Base-by-base conservation (phyloP, 2,329 filamentous ascomycete species). In the Fusarium proliferatum region DNA sequence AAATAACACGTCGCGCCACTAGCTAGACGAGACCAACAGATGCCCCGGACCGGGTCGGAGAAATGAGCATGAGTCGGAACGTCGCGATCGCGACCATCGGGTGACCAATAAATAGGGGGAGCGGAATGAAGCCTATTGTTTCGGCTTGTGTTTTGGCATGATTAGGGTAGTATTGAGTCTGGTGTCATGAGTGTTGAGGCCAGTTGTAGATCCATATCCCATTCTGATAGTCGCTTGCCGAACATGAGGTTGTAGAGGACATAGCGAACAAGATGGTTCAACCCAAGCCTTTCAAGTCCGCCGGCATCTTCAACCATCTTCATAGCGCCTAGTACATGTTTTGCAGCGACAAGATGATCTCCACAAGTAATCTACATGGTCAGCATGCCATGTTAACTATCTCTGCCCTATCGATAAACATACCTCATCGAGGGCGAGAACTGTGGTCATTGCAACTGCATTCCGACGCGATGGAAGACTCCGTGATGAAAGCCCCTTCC, bases 381-480 rank as follows among this genome's bases (percentile, higher is more conserved):
- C 19, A 69, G 21, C 30, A 9, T 17, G 11, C 2, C 23, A 12
- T 30, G 7, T 8, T 33, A 33, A 13, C 17, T 28, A 1, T 41
- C 13, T 7, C 30, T 5, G 6, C 6, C 19, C 11, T 12, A 21
- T 9, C 5, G 4, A 4, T 16, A 1, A 11, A 41, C 65, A 45
- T 17, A 62, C 65, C 56, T 68, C 65, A 5, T 68, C 65, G 16
- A 68, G 52, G 1, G 65, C 57, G 5, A 68, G 11, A 8, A 68
- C 49, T 0, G 49, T 55, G 1, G 65, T 68, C 48, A 68, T 68
- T 8, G 65, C 42, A 9, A 68, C 17, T 8, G 65, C 56, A 26
- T 30, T 21, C 17, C 65, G 56, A 9, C 56, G 30, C 3, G 49
- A 41, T 1, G 33, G 12, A 3, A 61, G 26, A n/a, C 33, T 19